phyloP scores from a whole-genome alignment of 2,329 filamentous ascomycete species.

The Bretziella fagacearum region DNA sequence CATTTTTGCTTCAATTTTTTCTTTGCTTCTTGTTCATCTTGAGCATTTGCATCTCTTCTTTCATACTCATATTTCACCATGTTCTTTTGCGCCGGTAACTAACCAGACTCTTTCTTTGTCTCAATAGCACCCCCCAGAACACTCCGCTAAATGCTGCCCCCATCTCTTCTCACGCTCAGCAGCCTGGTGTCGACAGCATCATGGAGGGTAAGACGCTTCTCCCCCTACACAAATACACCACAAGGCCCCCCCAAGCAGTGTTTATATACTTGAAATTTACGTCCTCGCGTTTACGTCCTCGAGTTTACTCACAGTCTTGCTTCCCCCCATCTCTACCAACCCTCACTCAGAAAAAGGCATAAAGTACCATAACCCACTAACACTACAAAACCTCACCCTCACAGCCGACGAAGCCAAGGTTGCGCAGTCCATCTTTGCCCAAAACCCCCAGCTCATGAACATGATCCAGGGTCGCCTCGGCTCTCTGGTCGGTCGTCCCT shows the following conservation, averaged over 20 bases:
- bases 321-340: too few relatives aligned
- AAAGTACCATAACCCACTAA: too few relatives aligned
- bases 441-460: slow-evolving; percentile 84
- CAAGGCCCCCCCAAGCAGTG: too few relatives aligned
- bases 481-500: slow-evolving; percentile 82
- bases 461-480: slow-evolving; percentile 98
- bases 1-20: neutral
- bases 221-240: neutral
- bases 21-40: neutral
- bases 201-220: slow-evolving; percentile 62
- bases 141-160: slow-evolving; percentile 90
- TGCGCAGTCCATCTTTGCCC: slow-evolving; percentile 60
- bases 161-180: slow-evolving; percentile 92
- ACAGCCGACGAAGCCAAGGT: slow-evolving; percentile 65
- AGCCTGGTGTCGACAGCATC: slow-evolving; percentile 86
- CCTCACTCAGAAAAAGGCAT: too few relatives aligned
- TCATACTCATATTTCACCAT: slow-evolving; percentile 10
- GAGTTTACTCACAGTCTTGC: too few relatives aligned
- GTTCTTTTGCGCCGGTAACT: neutral
- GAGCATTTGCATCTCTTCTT: neutral
- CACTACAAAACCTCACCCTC: neutral
- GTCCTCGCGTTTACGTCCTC: too few relatives aligned
- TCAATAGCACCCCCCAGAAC: slow-evolving; percentile 82
- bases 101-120: slow-evolving; percentile 6
- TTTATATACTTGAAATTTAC: too few relatives aligned